A percentile compares a stretch with the other conserved stretches of the same genome.
Conservation (phyloP, 129 eudicot species). For the Smallanthus sonchifolius region DNA sequence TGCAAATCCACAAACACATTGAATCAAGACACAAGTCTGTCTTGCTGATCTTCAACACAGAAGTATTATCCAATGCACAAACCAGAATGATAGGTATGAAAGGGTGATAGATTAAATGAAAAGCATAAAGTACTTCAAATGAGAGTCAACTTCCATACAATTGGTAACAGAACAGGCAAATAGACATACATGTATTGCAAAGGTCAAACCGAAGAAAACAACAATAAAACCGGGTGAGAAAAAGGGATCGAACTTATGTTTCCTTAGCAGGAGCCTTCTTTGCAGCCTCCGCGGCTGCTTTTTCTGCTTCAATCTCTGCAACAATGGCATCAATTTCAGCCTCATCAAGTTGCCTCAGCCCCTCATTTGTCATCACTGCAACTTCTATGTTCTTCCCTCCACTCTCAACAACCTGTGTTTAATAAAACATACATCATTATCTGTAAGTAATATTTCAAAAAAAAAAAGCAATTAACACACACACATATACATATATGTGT, state of each 20-base stretch:
- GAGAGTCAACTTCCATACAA: background rate
- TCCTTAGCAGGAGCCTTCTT: slow-evolving; percentile 86
- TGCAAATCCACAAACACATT: background rate
- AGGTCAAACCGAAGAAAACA: slow-evolving; percentile 15
- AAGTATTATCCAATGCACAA: too few relatives aligned
- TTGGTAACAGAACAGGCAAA: slow-evolving; percentile 5
- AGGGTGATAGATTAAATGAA: background rate
- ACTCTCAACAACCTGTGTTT: slow-evolving; percentile 86
- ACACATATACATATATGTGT: background rate
- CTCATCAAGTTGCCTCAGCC: slow-evolving; percentile 87
- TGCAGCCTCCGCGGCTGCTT: slow-evolving; percentile 98
- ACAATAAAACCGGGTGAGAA: slow-evolving; percentile 4
- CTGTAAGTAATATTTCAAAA: background rate
- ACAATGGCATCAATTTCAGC: slow-evolving; percentile 91
- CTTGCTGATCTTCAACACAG: too few relatives aligned
- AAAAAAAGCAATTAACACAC: background rate
- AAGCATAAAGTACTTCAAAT: background rate
- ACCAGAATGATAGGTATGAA: background rate
- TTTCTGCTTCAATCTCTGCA: slow-evolving; percentile 95
- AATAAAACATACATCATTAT: background rate
- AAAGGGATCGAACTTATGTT: slow-evolving; percentile 24
- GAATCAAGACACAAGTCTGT: background rate
- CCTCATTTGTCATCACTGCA: slow-evolving; percentile 97
- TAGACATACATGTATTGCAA: slow-evolving; percentile 13
- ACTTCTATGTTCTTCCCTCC: slow-evolving; percentile 98